Percentiles rank a stretch among this genome's conserved stretches.
Conservation (phyloP, 75 land plant genomes). For the Cryptomeria japonica region DNA sequence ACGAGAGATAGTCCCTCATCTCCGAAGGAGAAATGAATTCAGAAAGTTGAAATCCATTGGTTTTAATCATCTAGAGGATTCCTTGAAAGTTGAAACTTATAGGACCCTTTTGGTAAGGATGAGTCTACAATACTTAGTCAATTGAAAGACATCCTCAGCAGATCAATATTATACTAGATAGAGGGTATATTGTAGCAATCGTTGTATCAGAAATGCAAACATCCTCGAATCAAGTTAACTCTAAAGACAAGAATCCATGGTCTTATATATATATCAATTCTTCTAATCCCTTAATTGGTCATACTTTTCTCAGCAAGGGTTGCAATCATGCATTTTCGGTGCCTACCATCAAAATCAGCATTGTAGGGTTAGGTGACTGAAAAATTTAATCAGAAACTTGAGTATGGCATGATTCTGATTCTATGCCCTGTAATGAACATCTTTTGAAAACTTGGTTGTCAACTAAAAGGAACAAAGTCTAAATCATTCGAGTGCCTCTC, state of each 20-base stretch:
- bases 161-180: background rate
- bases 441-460: conserved; percentile 95
- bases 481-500: conserved; percentile 93
- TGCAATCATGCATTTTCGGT: background rate
- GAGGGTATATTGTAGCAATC: background rate
- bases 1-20: background rate
- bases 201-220: background rate
- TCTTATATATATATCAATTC: background rate
- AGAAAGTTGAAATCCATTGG: background rate
- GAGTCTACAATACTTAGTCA: background rate
- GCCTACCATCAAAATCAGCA: background rate
- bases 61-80: background rate
- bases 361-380: conserved; percentile 88
- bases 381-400: conserved; percentile 90
- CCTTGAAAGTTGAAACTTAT: background rate
- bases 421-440: conserved; percentile 99
- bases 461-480: conserved; percentile 92
- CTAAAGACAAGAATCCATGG: background rate
- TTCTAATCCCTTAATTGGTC: background rate
- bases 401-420: conserved; percentile 97
- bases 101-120: background rate
- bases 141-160: background rate
- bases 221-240: too few relatives aligned
- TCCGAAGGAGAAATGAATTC: background rate
- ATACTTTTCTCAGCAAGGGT: background rate